Percentiles rank a stretch among this genome's conserved stretches.
phyloP scores from a whole-genome alignment of 768 basidiomycete species.

The Lentinula guzmanii region DNA sequence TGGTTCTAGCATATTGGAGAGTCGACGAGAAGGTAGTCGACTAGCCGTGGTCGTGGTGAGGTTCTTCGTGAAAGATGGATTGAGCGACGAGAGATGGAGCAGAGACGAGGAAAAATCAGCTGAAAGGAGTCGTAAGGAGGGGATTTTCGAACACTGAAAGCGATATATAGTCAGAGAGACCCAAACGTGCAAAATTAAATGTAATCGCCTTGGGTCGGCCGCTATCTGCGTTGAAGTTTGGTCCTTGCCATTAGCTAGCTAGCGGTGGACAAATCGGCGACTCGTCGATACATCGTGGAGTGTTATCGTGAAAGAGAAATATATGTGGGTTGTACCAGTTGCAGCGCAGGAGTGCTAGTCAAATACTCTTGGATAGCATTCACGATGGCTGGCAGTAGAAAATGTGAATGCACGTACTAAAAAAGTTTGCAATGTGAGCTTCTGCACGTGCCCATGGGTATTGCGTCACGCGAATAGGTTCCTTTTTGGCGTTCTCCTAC shows the following conservation, averaged over 20 bases:
- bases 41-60: slow-evolving; percentile 15
- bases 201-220: not conserved
- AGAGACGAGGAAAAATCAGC: slow-evolving; percentile 12
- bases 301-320: too few relatives aligned
- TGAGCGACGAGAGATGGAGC: slow-evolving; percentile 12
- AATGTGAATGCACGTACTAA: too few relatives aligned
- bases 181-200: not conserved
- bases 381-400: too few relatives aligned
- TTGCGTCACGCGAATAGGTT: not conserved
- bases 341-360: too few relatives aligned
- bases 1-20: slow-evolving; percentile 13
- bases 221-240: too few relatives aligned
- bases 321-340: too few relatives aligned
- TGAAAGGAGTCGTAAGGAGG: slow-evolving; percentile 14
- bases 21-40: slow-evolving; percentile 15
- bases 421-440: too few relatives aligned
- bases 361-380: too few relatives aligned
- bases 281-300: too few relatives aligned
- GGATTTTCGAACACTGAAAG: slow-evolving; percentile 17
- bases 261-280: too few relatives aligned
- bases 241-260: too few relatives aligned
- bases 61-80: not conserved
- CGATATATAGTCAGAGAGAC: slow-evolving; percentile 12
- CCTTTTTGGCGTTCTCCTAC: not conserved
- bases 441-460: too few relatives aligned